Evolutionary conservation across 2,329 filamentous ascomycete genomes (phyloP), one percentile per base, ranked within the genome.

Genomic region (Fusarium floridanum): DNA sequence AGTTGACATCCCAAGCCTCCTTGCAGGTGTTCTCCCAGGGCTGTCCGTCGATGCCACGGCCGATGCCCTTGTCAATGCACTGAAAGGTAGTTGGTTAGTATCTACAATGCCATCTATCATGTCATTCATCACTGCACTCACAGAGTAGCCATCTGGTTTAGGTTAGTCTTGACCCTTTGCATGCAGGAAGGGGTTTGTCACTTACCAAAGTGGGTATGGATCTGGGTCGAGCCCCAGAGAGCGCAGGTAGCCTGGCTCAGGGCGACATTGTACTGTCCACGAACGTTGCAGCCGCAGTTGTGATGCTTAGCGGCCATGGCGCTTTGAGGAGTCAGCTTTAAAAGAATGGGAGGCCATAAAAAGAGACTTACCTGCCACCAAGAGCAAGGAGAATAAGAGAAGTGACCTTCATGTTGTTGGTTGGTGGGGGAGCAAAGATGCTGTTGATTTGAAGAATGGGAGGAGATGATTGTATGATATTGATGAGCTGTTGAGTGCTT

Each of bases 271-370:
- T 73, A 73, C 9, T 14, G 1, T 22, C 71, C 71, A 2, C 55
- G 61, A 41, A 64, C 57, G 12, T 45, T 70, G 71, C 71, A 73
- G 62, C 71, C 71, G 53, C 71, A 73, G 66, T 73, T 73, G 45
- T 66, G 62, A 20, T 73, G 71, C 12, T 16, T 43, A 1, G 0
- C 5, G n/a, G 69, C 71, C 29, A 69, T 16, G 5, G 45, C 50
- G n/a, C 71, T 70, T 4, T 17, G 17, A 1, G 22, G n/a, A 22
- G 56, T 69, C 16, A 69, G 48, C 43, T 7, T 8, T 20, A 11
- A 7, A 43, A 41, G 11, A 36, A 34, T 34, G 29, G 10, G 2
- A 17, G 6, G 0, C 6, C 1, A 7, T 4, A 9, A 24, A 7
- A 4, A 0, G n/a, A 17, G 1, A 55, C 29, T 24, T 36, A 36